phyloP scores from a whole-genome alignment of 2,329 filamentous ascomycete genomes.

The Ilyonectria sp. region DNA sequence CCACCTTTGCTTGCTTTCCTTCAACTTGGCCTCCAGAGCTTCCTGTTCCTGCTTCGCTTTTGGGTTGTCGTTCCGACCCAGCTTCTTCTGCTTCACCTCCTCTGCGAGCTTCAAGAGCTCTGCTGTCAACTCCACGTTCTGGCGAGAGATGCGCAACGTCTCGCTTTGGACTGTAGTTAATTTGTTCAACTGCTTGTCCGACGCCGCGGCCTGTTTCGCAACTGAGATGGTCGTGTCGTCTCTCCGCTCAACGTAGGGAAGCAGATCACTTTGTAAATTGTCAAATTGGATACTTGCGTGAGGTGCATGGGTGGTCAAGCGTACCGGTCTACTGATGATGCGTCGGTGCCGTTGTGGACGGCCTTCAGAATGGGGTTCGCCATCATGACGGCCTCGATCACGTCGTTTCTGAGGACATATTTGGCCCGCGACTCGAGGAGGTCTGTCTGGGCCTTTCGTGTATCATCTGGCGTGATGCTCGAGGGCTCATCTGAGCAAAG shows the following conservation, averaged over 20 bases:
- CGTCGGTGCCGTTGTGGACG: slow-evolving; percentile 77
- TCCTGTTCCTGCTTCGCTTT: slow-evolving; percentile 70
- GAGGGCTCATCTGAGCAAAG: slow-evolving; percentile 38
- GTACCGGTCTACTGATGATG: slow-evolving; percentile 79
- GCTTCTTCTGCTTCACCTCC: slow-evolving; percentile 67
- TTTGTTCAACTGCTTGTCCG: slow-evolving; percentile 65
- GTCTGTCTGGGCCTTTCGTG: slow-evolving; percentile 73
- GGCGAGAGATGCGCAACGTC: slow-evolving; percentile 67
- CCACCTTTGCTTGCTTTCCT: slow-evolving; percentile 76
- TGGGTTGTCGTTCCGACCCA: slow-evolving; percentile 68
- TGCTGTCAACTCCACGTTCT: slow-evolving; percentile 75
- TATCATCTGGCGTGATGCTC: slow-evolving; percentile 63
- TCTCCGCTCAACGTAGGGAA: slow-evolving; percentile 76
- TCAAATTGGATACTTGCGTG: slow-evolving; percentile 22
- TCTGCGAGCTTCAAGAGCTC: slow-evolving; percentile 75
- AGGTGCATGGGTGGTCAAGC: slow-evolving; percentile 19
- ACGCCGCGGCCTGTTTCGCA: slow-evolving; percentile 70
- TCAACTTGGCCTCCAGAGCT: slow-evolving; percentile 71
- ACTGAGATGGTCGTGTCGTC: slow-evolving; percentile 77
- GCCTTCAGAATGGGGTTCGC: slow-evolving; percentile 84
- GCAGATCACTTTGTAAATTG: slow-evolving; percentile 69
- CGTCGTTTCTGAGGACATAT: slow-evolving; percentile 79
- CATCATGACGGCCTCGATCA: slow-evolving; percentile 77
- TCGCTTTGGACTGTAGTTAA: slow-evolving; percentile 72
- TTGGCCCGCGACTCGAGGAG: slow-evolving; percentile 79